Conservation (phyloP, 2,329 filamentous ascomycete genomes). For the Paraphaeosphaeria minitans region DNA sequence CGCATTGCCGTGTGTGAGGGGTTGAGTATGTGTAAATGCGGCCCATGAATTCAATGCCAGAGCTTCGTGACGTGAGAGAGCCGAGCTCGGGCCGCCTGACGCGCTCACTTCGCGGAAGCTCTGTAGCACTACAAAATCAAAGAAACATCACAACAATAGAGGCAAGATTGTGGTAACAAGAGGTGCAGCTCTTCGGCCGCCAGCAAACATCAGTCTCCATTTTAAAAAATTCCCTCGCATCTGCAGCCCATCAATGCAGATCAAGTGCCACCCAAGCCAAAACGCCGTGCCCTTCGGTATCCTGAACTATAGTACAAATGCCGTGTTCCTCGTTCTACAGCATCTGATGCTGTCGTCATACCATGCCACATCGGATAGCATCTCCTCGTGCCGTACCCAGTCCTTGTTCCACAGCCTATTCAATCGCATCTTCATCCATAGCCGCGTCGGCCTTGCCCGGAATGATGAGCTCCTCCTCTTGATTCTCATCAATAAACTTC, state of each 20-base stretch:
- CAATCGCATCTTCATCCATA: constrained; percentile 26
- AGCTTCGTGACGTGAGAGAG: constrained; percentile 20
- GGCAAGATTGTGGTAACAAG: constrained; percentile 10
- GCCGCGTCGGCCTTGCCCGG: constrained; percentile 51
- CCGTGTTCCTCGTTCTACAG: constrained; percentile 6
- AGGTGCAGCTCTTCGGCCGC: constrained; percentile 24
- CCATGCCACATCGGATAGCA: constrained; percentile 1
- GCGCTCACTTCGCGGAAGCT: neutral
- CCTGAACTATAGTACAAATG: constrained; percentile 27
- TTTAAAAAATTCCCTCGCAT: constrained; percentile 14
- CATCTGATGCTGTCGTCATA: constrained; percentile 6
- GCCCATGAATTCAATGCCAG: constrained; percentile 13
- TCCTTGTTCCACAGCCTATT: neutral
- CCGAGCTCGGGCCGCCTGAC: constrained; percentile 24
- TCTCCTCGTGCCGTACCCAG: constrained; percentile 1
- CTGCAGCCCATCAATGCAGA: constrained; percentile 14
- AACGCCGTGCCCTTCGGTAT: constrained; percentile 21
- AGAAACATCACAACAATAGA: constrained; percentile 1
- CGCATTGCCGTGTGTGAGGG: constrained; percentile 43
- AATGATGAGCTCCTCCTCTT: constrained; percentile 73
- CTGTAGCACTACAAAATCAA: neutral
- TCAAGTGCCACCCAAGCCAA: constrained; percentile 17
- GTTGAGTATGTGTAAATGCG: constrained; percentile 16
- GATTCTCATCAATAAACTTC: constrained; percentile 78
- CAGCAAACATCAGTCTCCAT: constrained; percentile 17